Evolutionary conservation across 116 monocot genomes (phyloP).

Genomic region (Zostera marina): DNA sequence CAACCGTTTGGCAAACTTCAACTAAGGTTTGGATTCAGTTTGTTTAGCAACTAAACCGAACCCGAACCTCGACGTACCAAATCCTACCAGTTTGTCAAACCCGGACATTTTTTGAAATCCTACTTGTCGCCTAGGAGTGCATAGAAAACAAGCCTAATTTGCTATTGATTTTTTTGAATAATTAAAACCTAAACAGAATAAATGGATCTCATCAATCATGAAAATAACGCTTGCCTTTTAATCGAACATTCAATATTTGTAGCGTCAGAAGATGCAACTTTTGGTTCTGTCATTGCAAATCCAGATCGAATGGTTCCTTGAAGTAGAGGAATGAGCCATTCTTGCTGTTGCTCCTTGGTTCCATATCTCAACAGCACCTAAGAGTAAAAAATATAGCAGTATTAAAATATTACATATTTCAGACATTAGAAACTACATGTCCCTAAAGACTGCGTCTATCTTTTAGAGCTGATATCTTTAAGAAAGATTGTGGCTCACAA

Average conservation of each 20-base stretch:
- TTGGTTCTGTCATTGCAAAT: constrained; percentile 99
- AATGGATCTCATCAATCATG: neutral
- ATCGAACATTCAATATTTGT: constrained; percentile 97
- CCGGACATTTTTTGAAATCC: too few relatives aligned
- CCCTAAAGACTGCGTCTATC: too few relatives aligned
- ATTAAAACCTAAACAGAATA: neutral
- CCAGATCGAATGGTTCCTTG: constrained; percentile 91
- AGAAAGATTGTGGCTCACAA: too few relatives aligned
- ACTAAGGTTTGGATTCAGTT: too few relatives aligned
- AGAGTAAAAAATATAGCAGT: constrained; percentile 1
- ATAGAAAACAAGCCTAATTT: too few relatives aligned
- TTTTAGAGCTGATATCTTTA: too few relatives aligned
- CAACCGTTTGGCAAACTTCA: too few relatives aligned
- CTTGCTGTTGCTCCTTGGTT: constrained; percentile 60
- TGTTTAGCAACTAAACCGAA: too few relatives aligned
- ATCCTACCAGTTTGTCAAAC: too few relatives aligned
- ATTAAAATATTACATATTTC: neutral
- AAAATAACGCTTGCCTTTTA: constrained; percentile 24
- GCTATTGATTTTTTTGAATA: neutral
- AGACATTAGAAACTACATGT: too few relatives aligned
- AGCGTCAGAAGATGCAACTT: constrained; percentile 98
- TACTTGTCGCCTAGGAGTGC: too few relatives aligned
- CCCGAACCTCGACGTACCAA: too few relatives aligned
- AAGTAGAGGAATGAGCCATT: constrained; percentile 87
- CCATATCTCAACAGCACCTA: constrained; percentile 95